Conservation (phyloP, 2,329 filamentous ascomycete genomes). For the Helminthosporium solani region DNA sequence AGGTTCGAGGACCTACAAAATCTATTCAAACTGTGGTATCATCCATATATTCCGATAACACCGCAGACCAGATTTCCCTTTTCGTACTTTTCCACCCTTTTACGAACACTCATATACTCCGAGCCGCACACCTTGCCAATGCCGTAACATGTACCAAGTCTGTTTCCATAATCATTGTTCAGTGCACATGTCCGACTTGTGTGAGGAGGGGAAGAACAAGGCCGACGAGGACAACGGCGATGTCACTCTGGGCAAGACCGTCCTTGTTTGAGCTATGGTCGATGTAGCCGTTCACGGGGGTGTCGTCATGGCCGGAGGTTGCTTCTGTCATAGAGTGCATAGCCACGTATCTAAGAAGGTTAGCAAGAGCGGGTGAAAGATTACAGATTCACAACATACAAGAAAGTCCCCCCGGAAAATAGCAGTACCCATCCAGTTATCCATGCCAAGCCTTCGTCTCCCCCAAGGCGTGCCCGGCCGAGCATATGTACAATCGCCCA, state of each 20-base stretch:
- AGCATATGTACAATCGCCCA: constrained; percentile 77
- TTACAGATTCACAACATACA: constrained; percentile 60
- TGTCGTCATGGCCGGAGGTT: constrained; percentile 38
- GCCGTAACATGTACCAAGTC: neutral
- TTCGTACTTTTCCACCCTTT: neutral
- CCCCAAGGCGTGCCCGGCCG: constrained; percentile 60
- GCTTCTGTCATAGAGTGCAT: constrained; percentile 98
- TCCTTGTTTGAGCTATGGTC: constrained; percentile 52
- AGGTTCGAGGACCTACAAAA: too few relatives aligned
- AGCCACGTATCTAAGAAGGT: constrained; percentile 79
- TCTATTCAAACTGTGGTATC: neutral
- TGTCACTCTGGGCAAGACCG: constrained; percentile 54
- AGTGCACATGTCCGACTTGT: constrained; percentile 71
- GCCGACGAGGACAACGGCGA: constrained; percentile 66
- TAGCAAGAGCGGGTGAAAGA: neutral
- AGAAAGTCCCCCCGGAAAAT: constrained; percentile 94
- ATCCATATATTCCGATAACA: neutral
- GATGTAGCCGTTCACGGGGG: constrained; percentile 52
- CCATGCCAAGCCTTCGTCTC: constrained; percentile 69
- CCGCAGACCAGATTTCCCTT: neutral
- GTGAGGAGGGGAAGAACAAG: constrained; percentile 78
- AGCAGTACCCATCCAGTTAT: constrained; percentile 89
- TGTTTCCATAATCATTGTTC: neutral
- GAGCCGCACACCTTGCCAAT: neutral
- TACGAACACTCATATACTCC: neutral